These are phyloP conservation scores for Zygoascus biomembranicola DNA, from an alignment of 805 yeast species.

Conservation along the genomic window DNA sequence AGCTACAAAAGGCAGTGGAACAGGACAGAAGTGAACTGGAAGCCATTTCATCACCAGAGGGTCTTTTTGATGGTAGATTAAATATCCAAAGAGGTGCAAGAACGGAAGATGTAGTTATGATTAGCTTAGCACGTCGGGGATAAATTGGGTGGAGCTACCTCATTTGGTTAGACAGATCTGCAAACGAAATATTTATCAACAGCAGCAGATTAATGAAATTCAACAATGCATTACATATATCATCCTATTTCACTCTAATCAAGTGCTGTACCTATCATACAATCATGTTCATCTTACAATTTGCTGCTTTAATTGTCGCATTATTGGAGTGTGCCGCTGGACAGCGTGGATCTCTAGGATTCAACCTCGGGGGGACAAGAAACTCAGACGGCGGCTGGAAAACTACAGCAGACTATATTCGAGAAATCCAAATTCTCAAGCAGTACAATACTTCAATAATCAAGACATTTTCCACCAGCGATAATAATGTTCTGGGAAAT, in stretches of 20 bases:
- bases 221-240: background rate
- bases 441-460: slow-evolving; percentile 49
- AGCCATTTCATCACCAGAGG: slow-evolving; percentile 46
- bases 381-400: slow-evolving; percentile 66
- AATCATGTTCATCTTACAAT: background rate
- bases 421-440: slow-evolving; percentile 55
- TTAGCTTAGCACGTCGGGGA: slow-evolving; percentile 20
- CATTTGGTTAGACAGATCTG: background rate
- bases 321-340: background rate
- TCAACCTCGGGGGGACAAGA: slow-evolving; percentile 80
- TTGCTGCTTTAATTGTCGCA: background rate
- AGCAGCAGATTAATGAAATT: no score
- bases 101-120: slow-evolving; percentile 64
- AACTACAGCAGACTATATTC: slow-evolving; percentile 55
- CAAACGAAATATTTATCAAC: background rate
- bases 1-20: slow-evolving; percentile 45
- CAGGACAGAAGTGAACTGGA: slow-evolving; percentile 38
- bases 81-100: slow-evolving; percentile 47
- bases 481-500: slow-evolving; percentile 79
- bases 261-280: background rate
- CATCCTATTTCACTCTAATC: background rate
- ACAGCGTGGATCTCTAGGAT: slow-evolving; percentile 35
- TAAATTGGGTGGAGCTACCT: background rate
- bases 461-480: slow-evolving; percentile 88
- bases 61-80: slow-evolving; percentile 61